Conservation (phyloP, 2,329 filamentous ascomycete species). For the Stenocarpella maydis region DNA sequence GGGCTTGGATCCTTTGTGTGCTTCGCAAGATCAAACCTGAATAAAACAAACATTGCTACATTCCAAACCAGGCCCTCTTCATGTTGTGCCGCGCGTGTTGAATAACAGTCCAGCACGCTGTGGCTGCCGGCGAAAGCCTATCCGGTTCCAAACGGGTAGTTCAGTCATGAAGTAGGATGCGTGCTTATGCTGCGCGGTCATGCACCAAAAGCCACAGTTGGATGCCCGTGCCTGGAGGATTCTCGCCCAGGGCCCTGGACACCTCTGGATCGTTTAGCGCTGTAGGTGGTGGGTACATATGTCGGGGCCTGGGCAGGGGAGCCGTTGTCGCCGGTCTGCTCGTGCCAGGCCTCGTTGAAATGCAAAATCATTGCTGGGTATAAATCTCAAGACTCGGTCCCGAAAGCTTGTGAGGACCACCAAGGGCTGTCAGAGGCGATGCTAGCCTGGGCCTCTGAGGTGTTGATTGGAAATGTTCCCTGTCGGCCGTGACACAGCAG, state of each 20-base stretch:
- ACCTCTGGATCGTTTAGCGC: neutral
- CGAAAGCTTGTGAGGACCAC: neutral
- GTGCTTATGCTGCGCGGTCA: slow-evolving; percentile 13
- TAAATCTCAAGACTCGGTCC: neutral
- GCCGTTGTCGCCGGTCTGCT: too few species aligned
- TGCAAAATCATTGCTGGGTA: too few species aligned
- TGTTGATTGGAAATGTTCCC: too few species aligned
- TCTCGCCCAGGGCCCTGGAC: slow-evolving; percentile 10
- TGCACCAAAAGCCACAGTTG: neutral
- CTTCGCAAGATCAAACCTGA: neutral
- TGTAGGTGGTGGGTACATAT: neutral
- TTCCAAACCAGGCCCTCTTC: neutral
- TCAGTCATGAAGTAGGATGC: neutral
- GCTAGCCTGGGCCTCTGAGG: too few species aligned
- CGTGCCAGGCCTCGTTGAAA: too few species aligned
- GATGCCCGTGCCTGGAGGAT: neutral
- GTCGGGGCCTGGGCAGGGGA: too few species aligned
- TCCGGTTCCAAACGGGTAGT: neutral
- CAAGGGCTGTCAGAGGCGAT: neutral
- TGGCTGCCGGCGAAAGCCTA: neutral
- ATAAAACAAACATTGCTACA: too few species aligned
- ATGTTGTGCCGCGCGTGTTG: neutral
- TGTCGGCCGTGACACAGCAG: neutral
- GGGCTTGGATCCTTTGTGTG: neutral
- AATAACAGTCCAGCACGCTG: neutral